These are phyloP conservation scores for Bolboschoenus planiculmis DNA, from an alignment of 176 grass and related monocot species.

Conservation along the genomic window DNA sequence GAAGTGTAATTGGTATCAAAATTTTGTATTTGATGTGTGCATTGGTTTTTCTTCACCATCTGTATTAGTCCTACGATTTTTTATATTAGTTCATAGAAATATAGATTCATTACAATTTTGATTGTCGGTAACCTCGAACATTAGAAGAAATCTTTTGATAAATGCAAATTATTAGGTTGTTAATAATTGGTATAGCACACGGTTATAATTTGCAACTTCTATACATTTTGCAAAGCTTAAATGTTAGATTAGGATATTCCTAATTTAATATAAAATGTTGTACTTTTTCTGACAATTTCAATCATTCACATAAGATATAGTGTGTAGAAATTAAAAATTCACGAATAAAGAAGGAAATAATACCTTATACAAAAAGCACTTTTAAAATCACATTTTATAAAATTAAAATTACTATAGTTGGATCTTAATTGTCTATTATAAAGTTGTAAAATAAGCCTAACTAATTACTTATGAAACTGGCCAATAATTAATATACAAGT, in stretches of 20 bases:
- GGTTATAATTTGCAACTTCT: background rate
- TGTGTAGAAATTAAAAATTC: background rate
- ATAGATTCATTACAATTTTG: too few species aligned
- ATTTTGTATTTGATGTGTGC: too few species aligned
- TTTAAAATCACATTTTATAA: background rate
- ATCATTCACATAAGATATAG: background rate
- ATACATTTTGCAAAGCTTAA: background rate
- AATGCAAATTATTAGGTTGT: background rate
- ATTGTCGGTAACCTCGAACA: background rate
- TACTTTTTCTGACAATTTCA: background rate
- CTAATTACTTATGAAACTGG: too few species aligned
- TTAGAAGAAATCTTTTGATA: background rate
- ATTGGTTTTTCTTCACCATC: too few species aligned
- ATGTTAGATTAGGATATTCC: background rate
- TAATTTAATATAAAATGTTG: too few species aligned
- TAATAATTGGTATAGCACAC: background rate
- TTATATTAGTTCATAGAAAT: background rate
- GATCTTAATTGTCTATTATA: background rate
- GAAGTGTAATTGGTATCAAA: too few species aligned
- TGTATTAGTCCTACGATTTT: too few species aligned
- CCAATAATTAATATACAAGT: too few species aligned
- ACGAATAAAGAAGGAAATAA: background rate
- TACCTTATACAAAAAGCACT: background rate
- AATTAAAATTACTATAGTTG: background rate
- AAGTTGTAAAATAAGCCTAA: too few species aligned